Evolutionary conservation across 768 basidiomycete species (phyloP), one percentile per base, ranked within the genome.

Genomic region (Tricholoma hemisulphureum): DNA sequence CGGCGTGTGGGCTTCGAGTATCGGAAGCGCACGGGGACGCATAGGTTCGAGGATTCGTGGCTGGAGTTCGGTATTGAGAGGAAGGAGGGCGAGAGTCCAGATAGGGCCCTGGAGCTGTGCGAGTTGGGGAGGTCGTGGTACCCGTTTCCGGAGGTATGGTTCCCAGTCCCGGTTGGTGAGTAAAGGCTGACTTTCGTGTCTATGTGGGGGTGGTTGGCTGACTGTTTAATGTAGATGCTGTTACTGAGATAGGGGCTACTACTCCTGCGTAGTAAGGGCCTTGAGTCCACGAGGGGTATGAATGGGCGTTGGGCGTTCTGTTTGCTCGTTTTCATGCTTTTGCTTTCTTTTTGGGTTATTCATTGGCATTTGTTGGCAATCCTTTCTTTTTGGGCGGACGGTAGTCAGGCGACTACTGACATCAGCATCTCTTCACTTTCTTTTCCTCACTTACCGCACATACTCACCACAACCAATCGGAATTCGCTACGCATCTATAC

Each of bases 41-140:
- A 76, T 58, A 63, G 73, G 37, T 75, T 72, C 53, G 76, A 79
- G 56, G 77, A 79, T 58, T 65, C 70, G 18, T 79, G 77, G 77
- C 55, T 78, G 48, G 77, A 78, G 60, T 78, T 69, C 56, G 70
- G 70, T 43, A 62, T 79, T 20, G 67, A 68, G 26, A 65, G 75
- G 28, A 58, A 57, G 14, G 53, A 57, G 9, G 57, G 56, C n/a
- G 55, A 37, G 32, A 39, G 55, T 3, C 60, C 53, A 13, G 51
- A 39, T n/a, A 35, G 14, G 39, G 24, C 16, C 28, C 55, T 72
- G 26, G 57, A 48, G 46, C 53, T 79, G n/a, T 49, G 55, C 16
- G 73, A 77, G 59, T 52, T 73, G 21, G 63, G 58, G 2, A 63
- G 68, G 48, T 69, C 69, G 24, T 79, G 77, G 77, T 78, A 78